These are phyloP conservation scores for Beauveria pseudobassiana DNA, from an alignment of 2,329 filamentous ascomycete species.

Conservation along the genomic window DNA sequence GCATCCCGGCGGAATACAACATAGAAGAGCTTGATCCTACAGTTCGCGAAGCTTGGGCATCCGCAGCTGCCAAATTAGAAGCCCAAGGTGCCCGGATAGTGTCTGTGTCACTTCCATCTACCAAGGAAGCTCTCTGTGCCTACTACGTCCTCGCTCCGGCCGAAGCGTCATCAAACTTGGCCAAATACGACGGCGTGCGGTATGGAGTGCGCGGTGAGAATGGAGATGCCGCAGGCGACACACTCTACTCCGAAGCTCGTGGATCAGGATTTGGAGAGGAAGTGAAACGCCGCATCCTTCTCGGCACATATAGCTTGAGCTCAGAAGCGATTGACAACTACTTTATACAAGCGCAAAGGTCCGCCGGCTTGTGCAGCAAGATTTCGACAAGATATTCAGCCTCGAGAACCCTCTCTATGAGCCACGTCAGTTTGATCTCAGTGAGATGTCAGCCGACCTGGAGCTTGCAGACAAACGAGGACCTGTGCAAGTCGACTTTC, in stretches of 20 bases:
- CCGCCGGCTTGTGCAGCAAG: conserved; percentile 71
- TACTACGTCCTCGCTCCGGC: conserved; percentile 96
- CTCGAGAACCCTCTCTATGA: conserved; percentile 60
- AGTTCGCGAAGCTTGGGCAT: conserved; percentile 64
- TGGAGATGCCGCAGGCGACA: conserved; percentile 49
- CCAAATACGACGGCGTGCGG: conserved; percentile 94
- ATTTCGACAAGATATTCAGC: conserved; percentile 76
- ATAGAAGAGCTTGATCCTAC: conserved; percentile 66
- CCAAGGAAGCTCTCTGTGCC: conserved; percentile 76
- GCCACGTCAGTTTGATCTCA: conserved; percentile 46
- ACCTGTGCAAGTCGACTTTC: conserved; percentile 66
- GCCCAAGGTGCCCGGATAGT: conserved; percentile 62
- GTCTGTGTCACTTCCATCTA: conserved; percentile 73
- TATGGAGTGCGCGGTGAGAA: conserved; percentile 59
- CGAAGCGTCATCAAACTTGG: conserved; percentile 90
- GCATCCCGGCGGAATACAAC: conserved; percentile 74
- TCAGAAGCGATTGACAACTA: conserved; percentile 92
- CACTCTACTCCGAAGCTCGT: conserved; percentile 70
- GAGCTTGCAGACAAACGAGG: conserved; percentile 48
- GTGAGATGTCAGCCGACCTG: conserved; percentile 49
- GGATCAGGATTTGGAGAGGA: conserved; percentile 73
- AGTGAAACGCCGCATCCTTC: conserved; percentile 76
- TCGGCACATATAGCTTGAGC: conserved; percentile 85
- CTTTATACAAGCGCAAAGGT: conserved; percentile 89
- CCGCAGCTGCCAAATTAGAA: conserved; percentile 52